Evolutionary conservation across 192 early-diverging fungal species (phyloP).

Genomic region (Spizellomyces punctatus): DNA sequence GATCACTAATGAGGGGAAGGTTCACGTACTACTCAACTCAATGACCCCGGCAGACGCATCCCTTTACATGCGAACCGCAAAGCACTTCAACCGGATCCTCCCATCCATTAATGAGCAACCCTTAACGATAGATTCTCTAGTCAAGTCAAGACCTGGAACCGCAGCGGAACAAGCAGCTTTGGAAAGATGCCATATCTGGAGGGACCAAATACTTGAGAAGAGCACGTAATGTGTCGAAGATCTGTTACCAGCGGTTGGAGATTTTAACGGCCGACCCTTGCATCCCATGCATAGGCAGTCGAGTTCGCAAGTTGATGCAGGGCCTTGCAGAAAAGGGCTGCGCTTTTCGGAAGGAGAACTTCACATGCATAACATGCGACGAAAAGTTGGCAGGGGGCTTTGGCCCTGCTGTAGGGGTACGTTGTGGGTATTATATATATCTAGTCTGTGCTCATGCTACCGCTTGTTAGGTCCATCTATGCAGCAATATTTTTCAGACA

Average conservation of each 20-base stretch:
- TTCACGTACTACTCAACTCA: too few species aligned
- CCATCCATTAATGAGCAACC: too few species aligned
- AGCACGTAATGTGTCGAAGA: slow-evolving; percentile 22
- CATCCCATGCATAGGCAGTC: slow-evolving; percentile 49
- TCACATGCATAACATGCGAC: slow-evolving; percentile 81
- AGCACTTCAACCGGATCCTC: too few species aligned
- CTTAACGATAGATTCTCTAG: too few species aligned
- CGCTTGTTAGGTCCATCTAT: slow-evolving; percentile 63
- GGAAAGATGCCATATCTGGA: slow-evolving; percentile 68
- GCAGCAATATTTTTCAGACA: slow-evolving; percentile 75
- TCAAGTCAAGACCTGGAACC: too few species aligned
- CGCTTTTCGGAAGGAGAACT: slow-evolving; percentile 52
- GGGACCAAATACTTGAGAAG: slow-evolving; percentile 69
- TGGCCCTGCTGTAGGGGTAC: slow-evolving; percentile 61
- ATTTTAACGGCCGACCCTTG: background rate
- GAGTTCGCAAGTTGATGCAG: slow-evolving; percentile 80
- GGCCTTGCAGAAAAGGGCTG: slow-evolving; percentile 71
- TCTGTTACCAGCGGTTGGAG: background rate
- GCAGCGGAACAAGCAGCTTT: too few species aligned
- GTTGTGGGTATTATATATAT: slow-evolving; percentile 2
- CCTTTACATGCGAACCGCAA: too few species aligned
- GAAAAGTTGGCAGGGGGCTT: slow-evolving; percentile 80
- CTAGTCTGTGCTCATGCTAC: background rate
- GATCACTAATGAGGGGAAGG: too few species aligned
- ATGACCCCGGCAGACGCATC: too few species aligned